Evolutionary conservation across 2,329 filamentous ascomycete genomes (phyloP).

Genomic region (Mycosphaerella sp.): DNA sequence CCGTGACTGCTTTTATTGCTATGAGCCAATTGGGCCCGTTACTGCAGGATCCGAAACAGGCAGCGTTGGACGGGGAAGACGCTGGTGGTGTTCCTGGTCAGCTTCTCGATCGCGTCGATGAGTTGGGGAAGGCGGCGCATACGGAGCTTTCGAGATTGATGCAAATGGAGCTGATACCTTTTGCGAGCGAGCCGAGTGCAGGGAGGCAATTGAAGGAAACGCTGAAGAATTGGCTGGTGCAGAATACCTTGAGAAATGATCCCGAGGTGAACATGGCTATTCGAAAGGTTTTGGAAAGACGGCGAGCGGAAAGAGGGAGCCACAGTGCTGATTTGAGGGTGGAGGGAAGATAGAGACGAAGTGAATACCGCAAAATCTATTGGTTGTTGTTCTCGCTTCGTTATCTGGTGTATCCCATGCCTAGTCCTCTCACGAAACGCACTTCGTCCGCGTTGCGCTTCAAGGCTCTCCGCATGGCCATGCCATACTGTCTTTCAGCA

Average conservation of each 20-base stretch:
- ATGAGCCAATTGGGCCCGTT: constrained; percentile 73
- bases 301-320: constrained; percentile 12
- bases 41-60: constrained; percentile 38
- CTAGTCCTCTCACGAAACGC: constrained; percentile 64
- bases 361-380: neutral
- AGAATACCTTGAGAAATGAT: constrained; percentile 75
- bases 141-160: constrained; percentile 64
- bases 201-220: constrained; percentile 60
- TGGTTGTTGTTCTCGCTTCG: neutral
- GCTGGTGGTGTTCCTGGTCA: constrained; percentile 44
- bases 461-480: constrained; percentile 67
- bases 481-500: constrained; percentile 57
- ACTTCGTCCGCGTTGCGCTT: constrained; percentile 74
- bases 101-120: constrained; percentile 62
- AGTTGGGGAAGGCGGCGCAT: constrained; percentile 55
- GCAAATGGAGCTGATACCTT: constrained; percentile 74
- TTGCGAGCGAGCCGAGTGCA: constrained; percentile 62
- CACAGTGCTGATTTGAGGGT: neutral
- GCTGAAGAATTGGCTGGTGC: constrained; percentile 79
- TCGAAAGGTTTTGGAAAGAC: constrained; percentile 55
- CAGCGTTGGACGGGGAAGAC: constrained; percentile 17
- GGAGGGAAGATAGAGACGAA: neutral
- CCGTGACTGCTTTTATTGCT: constrained; percentile 75
- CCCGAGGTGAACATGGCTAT: constrained; percentile 78
- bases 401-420: constrained; percentile 36